Evolutionary conservation across 202 grass and related monocot species (phyloP).

Genomic region (Bolboschoenoplectus hybrid): DNA sequence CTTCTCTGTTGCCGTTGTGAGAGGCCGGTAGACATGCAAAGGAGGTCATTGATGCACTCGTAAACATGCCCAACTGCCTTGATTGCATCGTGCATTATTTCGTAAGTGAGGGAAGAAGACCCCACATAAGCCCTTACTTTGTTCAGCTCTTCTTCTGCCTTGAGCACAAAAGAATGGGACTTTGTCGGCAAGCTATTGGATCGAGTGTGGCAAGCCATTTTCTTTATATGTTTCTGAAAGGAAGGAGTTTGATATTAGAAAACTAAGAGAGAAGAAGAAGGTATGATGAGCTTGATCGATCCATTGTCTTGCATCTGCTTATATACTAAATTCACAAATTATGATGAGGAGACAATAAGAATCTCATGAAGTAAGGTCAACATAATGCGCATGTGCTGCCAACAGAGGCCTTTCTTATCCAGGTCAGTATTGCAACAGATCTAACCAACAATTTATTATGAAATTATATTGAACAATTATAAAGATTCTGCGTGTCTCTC

Average conservation of each 20-base stretch:
- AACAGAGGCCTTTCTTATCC: neutral
- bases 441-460: neutral
- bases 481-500: constrained; percentile 2
- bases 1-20: constrained; percentile 16
- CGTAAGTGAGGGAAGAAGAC: constrained; percentile 39
- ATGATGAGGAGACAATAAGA: neutral
- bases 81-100: constrained; percentile 38
- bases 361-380: constrained; percentile 27
- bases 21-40: constrained; percentile 39
- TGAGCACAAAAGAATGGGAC: constrained; percentile 41
- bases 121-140: constrained; percentile 52
- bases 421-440: neutral
- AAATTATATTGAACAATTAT: neutral
- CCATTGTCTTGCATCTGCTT: neutral
- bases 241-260: neutral
- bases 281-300: neutral
- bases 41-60: constrained; percentile 51
- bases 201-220: constrained; percentile 30
- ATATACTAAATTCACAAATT: neutral
- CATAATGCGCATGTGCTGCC: constrained; percentile 3
- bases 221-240: neutral
- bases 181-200: constrained; percentile 67
- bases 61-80: constrained; percentile 52
- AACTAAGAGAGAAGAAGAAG: neutral
- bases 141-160: constrained; percentile 60